These are phyloP conservation scores for Naganishia onofrii DNA, from an alignment of 768 basidiomycete species.

Conservation along the genomic window DNA sequence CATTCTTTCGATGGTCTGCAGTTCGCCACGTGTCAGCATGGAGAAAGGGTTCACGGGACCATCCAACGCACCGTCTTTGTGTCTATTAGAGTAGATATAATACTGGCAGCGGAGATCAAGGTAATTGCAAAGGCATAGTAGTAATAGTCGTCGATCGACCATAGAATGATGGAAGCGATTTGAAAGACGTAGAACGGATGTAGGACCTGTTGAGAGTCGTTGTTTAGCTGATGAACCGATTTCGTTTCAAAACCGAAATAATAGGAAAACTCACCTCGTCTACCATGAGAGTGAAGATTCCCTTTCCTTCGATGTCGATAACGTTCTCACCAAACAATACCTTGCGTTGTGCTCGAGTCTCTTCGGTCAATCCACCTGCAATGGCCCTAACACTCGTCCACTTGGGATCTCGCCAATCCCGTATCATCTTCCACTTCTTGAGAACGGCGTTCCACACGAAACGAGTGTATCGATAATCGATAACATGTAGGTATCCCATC, in stretches of 20 bases:
- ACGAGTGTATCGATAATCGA: constrained; percentile 89
- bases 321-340: constrained; percentile 78
- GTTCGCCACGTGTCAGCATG: neutral
- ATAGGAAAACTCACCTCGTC: constrained; percentile 69
- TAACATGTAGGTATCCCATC: constrained; percentile 59
- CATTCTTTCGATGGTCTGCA: constrained; percentile 85
- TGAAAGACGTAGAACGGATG: constrained; percentile 99
- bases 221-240: neutral
- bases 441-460: constrained; percentile 81
- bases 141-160: constrained; percentile 92
- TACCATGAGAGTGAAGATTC: constrained; percentile 69
- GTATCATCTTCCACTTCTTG: constrained; percentile 76
- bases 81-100: constrained; percentile 80
- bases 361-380: constrained; percentile 63
- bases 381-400: constrained; percentile 67
- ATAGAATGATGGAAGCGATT: constrained; percentile 86
- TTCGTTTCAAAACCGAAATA: neutral
- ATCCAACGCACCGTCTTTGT: constrained; percentile 71
- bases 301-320: constrained; percentile 87
- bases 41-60: neutral
- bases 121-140: constrained; percentile 98
- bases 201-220: constrained; percentile 61
- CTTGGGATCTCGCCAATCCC: constrained; percentile 83
- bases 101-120: constrained; percentile 79
- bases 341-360: constrained; percentile 64